Evolutionary conservation across 2,329 filamentous ascomycete species (phyloP), one percentile per base, ranked within the genome.

Genomic region (Aspergillus candidus): DNA sequence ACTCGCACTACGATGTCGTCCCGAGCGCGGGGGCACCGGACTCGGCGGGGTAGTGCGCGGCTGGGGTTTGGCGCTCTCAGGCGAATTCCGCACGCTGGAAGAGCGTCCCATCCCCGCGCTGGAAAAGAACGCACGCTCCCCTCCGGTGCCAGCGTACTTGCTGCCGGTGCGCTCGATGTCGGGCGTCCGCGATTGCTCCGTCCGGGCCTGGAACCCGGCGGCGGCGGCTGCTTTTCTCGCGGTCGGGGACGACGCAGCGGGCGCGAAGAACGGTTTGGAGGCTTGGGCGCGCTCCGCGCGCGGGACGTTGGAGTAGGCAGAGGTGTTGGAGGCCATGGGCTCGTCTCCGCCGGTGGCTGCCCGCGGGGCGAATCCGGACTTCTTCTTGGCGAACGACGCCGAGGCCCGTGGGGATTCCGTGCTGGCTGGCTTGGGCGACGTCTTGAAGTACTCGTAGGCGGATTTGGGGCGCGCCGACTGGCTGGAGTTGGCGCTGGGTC

Each of bases 301-400:
- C 17, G 54, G 55, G 4, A 60, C 55, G 42, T 59, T 70, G 14
- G 61, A 63, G 53, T 75, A 76, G n/a, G 75, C 72, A 3, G 74
- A 73, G 11, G 73, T 74, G 46, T 72, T 72, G 13, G 64, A 59
- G 15, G 78, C 78, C 58, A 76, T 76, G 31, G 76, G 71, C 53
- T 82, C 79, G 55, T 82, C 79, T 31, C 72, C 76, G n/a, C 75
- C 77, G 29, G 77, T 77, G 29, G 76, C 71, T 6, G 71, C 71
- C n/a, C 72, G 72, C 14, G 79, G 78, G 43, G 79, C 75, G 55
- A 81, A 83, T 4, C 77, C 79, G 35, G 70, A 66, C 57, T 71
- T 78, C 53, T 71, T 77, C 32, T 76, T 75, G 3, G 71, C 66
- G 4, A 68, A 66, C 22, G 70, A 61, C 1, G 68, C 53, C 41